phyloP scores from a whole-genome alignment of 1,139 yeast species.

The Taiozyma sp. region DNA sequence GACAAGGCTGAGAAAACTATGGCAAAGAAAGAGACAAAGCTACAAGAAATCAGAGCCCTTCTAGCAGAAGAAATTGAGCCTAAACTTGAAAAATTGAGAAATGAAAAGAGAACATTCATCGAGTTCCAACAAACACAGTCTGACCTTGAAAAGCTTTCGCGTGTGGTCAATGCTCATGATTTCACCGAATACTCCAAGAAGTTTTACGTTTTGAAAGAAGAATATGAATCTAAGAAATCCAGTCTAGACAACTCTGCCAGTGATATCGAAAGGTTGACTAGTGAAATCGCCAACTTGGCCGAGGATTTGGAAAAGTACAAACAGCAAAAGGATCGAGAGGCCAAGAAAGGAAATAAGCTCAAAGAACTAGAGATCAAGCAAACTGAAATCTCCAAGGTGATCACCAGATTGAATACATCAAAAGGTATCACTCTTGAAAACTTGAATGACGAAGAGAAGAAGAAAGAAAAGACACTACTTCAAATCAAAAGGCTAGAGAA shows the following conservation, averaged over 20 bases:
- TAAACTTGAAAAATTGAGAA: slow-evolving; percentile 73
- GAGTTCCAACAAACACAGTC: slow-evolving; percentile 85
- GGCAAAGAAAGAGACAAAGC: slow-evolving; percentile 83
- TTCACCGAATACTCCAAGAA: slow-evolving; percentile 43
- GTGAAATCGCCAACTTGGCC: slow-evolving; percentile 56
- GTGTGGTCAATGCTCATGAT: slow-evolving; percentile 77
- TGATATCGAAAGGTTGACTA: slow-evolving; percentile 38
- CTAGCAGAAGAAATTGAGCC: slow-evolving; percentile 91
- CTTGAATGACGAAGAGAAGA: slow-evolving; percentile 42
- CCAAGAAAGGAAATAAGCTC: slow-evolving; percentile 57
- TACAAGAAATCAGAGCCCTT: slow-evolving; percentile 69
- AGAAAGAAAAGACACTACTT: slow-evolving; percentile 15
- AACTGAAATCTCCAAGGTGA: slow-evolving; percentile 53
- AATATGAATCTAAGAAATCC: slow-evolving; percentile 23
- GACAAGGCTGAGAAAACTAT: slow-evolving; percentile 90
- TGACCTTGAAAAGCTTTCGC: slow-evolving; percentile 70
- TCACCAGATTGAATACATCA: slow-evolving; percentile 66
- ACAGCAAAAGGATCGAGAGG: slow-evolving; percentile 51
- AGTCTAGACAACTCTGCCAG: slow-evolving; percentile 17
- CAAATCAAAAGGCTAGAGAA: slow-evolving; percentile 21
- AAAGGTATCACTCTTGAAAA: slow-evolving; percentile 54
- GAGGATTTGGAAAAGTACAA: slow-evolving; percentile 59
- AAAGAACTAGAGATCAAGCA: slow-evolving; percentile 59
- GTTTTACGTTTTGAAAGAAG: slow-evolving; percentile 38
- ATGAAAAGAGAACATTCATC: slow-evolving; percentile 75